A percentile compares a stretch with the other conserved stretches of the same genome.
These are phyloP conservation scores for Xylariales sp. DNA, from an alignment of 2,329 filamentous ascomycete genomes.

Conservation along the genomic window DNA sequence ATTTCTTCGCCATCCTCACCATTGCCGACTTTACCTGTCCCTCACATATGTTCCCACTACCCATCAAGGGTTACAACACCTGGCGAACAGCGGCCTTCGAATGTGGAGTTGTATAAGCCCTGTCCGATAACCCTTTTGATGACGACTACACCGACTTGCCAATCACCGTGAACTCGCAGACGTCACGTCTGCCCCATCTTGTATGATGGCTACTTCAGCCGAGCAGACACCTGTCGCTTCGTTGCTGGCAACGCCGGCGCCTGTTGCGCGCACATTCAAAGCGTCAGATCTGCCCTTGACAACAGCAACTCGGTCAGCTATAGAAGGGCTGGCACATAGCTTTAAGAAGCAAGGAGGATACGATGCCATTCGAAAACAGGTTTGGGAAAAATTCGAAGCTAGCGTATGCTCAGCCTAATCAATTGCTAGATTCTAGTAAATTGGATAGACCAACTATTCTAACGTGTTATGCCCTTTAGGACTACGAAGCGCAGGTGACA, in stretches of 20 bases:
- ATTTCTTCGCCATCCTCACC: no score
- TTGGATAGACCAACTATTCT: not conserved
- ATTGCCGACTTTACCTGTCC: no score
- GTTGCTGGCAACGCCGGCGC: constrained; percentile 10
- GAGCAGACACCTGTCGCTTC: constrained; percentile 21
- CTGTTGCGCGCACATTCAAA: constrained; percentile 51
- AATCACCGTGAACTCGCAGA: constrained; percentile 8
- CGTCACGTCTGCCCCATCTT: constrained; percentile 16
- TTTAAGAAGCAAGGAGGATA: constrained; percentile 88
- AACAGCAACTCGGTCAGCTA: constrained; percentile 66
- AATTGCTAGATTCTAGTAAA: no score
- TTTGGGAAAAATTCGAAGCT: constrained; percentile 70
- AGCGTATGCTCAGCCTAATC: constrained; percentile 45
- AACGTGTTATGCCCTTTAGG: constrained; percentile 37
- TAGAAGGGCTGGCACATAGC: constrained; percentile 70
- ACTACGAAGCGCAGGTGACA: constrained; percentile 64
- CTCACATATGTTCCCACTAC: no score
- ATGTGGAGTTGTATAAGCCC: no score
- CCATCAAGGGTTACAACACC: no score
- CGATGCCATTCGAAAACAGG: constrained; percentile 70
- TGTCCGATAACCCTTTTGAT: no score
- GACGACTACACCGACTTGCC: no score
- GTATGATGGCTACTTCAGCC: constrained; percentile 10
- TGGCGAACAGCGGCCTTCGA: no score
- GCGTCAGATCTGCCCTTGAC: constrained; percentile 71